phyloP scores from a whole-genome alignment of 768 basidiomycete genomes.

The Crassisporium funariophilum region DNA sequence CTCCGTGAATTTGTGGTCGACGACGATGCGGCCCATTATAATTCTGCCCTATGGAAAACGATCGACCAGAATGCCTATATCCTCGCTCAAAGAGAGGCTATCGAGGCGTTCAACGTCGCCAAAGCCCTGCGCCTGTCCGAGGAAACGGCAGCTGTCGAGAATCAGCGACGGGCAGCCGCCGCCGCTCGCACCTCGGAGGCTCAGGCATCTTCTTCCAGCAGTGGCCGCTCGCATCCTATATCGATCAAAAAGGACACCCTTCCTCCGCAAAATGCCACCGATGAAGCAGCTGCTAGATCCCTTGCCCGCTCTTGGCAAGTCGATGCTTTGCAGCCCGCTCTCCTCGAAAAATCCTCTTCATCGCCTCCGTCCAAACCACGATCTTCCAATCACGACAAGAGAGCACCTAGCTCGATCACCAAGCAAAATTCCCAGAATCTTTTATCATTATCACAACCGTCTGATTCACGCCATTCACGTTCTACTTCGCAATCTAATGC shows the following conservation, averaged over 20 bases:
- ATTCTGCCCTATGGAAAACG: slow-evolving; percentile 14
- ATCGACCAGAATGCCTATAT: slow-evolving; percentile 31
- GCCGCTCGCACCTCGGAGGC: slow-evolving; percentile 3
- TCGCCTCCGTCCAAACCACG: slow-evolving; percentile 2
- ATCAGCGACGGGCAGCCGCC: slow-evolving; percentile 13
- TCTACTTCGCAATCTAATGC: slow-evolving; percentile 11
- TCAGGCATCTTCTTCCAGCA: slow-evolving; percentile 6
- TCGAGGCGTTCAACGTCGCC: slow-evolving; percentile 30
- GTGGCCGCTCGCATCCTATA: slow-evolving; percentile 10
- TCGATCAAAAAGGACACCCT: slow-evolving; percentile 8
- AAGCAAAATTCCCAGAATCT: slow-evolving; percentile 13
- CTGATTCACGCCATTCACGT: slow-evolving; percentile 14
- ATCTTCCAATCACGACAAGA: slow-evolving; percentile 6
- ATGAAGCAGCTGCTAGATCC: slow-evolving; percentile 17
- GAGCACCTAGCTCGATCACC: slow-evolving; percentile 13
- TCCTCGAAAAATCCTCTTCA: slow-evolving; percentile 16
- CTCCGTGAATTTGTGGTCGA: slow-evolving; percentile 25
- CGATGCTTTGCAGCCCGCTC: slow-evolving; percentile 19
- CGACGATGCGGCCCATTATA: slow-evolving; percentile 19
- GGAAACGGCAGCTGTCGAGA: slow-evolving; percentile 26
- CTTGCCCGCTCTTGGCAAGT: slow-evolving; percentile 21
- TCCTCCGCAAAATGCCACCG: slow-evolving; percentile 1
- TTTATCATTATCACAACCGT: slow-evolving; percentile 22
- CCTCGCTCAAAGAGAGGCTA: slow-evolving; percentile 29
- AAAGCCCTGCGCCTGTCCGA: slow-evolving; percentile 29